phyloP scores from a whole-genome alignment of 2,329 filamentous ascomycete species.

The Nemania sp. region DNA sequence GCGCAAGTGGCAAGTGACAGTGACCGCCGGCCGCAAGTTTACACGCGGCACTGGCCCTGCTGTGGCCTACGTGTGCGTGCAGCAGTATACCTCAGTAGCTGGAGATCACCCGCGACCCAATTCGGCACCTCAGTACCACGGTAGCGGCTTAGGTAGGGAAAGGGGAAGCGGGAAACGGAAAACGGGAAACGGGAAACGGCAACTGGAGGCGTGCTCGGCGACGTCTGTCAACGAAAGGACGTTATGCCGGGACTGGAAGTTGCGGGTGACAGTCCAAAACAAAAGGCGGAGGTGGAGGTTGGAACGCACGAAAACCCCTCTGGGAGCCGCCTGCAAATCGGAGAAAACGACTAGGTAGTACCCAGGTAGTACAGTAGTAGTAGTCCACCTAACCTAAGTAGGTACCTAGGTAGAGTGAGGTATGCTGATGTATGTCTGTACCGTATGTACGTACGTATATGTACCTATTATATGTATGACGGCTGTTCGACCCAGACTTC shows the following conservation, averaged over 20 bases:
- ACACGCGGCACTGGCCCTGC: constrained; percentile 26
- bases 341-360: constrained; percentile 1
- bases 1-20: constrained; percentile 8
- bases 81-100: too few relatives aligned
- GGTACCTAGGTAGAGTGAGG: not conserved
- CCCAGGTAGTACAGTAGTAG: too few relatives aligned
- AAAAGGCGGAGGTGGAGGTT: constrained; percentile 25
- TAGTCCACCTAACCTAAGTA: not conserved
- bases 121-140: not conserved
- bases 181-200: not conserved
- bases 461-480: too few relatives aligned
- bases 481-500: constrained; percentile 12
- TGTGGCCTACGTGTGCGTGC: constrained; percentile 16
- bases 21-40: constrained; percentile 9
- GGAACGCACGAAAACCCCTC: not conserved
- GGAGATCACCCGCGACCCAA: constrained; percentile 8
- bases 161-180: not conserved
- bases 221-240: constrained; percentile 5
- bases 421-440: not conserved
- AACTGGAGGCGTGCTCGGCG: not conserved
- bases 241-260: constrained; percentile 24
- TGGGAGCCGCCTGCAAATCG: constrained; percentile 15
- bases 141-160: not conserved
- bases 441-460: too few relatives aligned
- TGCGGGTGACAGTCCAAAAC: constrained; percentile 11